Conservation (phyloP, 805 yeast species). For the Cyberlindnera samutprakarnensis region DNA sequence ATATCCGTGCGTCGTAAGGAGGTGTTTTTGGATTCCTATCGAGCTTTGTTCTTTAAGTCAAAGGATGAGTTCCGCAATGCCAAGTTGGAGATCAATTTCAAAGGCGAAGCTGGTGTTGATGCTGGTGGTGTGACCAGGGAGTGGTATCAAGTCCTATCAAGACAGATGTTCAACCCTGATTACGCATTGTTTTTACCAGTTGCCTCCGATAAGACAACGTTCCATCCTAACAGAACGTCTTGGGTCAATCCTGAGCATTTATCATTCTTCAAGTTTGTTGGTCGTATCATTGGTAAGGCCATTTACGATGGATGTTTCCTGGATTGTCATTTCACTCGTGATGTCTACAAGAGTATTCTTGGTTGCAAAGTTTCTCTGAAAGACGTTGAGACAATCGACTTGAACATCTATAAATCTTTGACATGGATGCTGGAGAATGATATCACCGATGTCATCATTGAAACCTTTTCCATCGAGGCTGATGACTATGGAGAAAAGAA, state of each 20-base stretch:
- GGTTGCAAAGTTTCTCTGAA: conserved; percentile 76
- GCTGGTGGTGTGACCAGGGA: conserved; percentile 98
- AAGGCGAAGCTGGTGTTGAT: conserved; percentile 93
- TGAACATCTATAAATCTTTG: conserved; percentile 85
- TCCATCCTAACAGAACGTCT: conserved; percentile 91
- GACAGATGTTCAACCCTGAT: conserved; percentile 95
- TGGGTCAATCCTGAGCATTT: conserved; percentile 90
- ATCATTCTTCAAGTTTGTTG: conserved; percentile 90
- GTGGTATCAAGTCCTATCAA: conserved; percentile 90
- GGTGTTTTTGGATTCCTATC: conserved; percentile 85
- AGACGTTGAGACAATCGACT: conserved; percentile 91
- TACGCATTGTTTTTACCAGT: conserved; percentile 90
- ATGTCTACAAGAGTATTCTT: conserved; percentile 82
- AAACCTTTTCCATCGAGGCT: conserved; percentile 87
- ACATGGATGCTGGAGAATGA: conserved; percentile 97
- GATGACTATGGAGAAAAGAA: conserved; percentile 92
- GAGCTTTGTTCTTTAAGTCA: conserved; percentile 72
- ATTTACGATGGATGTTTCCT: conserved; percentile 77
- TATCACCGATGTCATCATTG: conserved; percentile 90
- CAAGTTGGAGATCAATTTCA: conserved; percentile 73
- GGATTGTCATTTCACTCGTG: conserved; percentile 93
- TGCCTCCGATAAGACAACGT: conserved; percentile 85
- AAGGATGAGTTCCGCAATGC: conserved; percentile 66
- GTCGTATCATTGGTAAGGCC: conserved; percentile 91
- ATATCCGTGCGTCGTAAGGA: conserved; percentile 79